Percentiles rank a stretch among this genome's conserved stretches.
phyloP scores from a whole-genome alignment of 805 yeast species.

The Candida glaebosa region DNA sequence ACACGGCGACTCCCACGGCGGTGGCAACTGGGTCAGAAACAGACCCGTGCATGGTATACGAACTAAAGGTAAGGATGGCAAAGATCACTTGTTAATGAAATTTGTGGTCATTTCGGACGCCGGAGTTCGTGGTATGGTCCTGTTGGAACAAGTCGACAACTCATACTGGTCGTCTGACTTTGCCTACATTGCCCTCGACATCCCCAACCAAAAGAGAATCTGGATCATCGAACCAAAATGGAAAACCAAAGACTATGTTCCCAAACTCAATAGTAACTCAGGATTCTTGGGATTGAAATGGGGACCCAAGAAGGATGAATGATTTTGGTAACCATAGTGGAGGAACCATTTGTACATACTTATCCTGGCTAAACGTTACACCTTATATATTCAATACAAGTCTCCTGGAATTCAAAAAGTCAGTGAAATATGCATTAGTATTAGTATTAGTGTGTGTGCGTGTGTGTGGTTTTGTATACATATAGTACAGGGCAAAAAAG shows the following conservation, averaged over 20 bases:
- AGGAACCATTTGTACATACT: slow-evolving; percentile 2
- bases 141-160: slow-evolving; percentile 75
- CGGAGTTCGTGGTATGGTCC: slow-evolving; percentile 63
- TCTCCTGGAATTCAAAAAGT: no score
- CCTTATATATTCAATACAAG: background rate
- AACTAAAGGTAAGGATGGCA: slow-evolving; percentile 68
- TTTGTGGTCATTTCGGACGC: slow-evolving; percentile 77
- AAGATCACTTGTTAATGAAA: slow-evolving; percentile 77
- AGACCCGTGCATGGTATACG: slow-evolving; percentile 75
- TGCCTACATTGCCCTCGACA: slow-evolving; percentile 70
- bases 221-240: slow-evolving; percentile 64
- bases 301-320: slow-evolving; percentile 67
- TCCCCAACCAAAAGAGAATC: slow-evolving; percentile 64
- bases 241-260: slow-evolving; percentile 42
- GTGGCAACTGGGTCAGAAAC: slow-evolving; percentile 76
- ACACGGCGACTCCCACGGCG: slow-evolving; percentile 68
- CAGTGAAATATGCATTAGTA: no score
- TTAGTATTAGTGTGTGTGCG: no score
- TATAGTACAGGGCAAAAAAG: background rate
- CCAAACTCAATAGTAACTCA: slow-evolving; percentile 29
- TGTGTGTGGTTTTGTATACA: background rate
- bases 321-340: background rate
- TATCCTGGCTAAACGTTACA: background rate
- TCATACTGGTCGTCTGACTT: slow-evolving; percentile 65
- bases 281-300: slow-evolving; percentile 82